Base-by-base conservation (phyloP, 208 protist species). In the Leishmania mexicana region DNA sequence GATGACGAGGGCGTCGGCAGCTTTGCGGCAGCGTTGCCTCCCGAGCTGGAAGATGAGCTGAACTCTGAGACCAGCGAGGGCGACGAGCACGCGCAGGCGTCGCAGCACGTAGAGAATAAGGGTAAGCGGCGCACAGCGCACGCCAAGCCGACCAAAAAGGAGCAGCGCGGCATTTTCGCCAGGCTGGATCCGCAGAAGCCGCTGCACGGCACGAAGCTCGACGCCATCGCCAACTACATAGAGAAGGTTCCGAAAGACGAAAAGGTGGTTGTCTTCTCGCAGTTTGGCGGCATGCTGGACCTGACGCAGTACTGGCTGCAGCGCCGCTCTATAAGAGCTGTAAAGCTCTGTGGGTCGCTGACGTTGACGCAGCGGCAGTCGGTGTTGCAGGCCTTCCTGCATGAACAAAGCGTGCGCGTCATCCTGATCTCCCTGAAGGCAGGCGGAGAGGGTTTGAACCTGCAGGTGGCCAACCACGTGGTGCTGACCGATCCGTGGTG, bases 401-500 rank as follows among this genome's bases (percentile, higher is more conserved):
- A 94, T 68, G 93, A 97, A 79, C 76, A 86, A n/a, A 92, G 82
- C 1, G 93, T 99, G 71, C 96, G 97, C 19, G 88, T 98, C 10
- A 99, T 99, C 78, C 85, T 99, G 31, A 95, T 99, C n/a, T 99
- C 96, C 24, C 99, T 99, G 4, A 98, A 99, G 73, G 99, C 99
- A 1, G 99, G 99, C 78, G 99, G 99, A 28, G 93, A 99, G 42
- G 99, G 99, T 82, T 98, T 99, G 78, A 99, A 99, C 84, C 83
- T 99, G 65, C 97, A 99, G 75, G 96, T 99, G 10, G 99, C 99
- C 45, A 99, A 99, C 89, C 96, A 98, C 47, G 99, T 99, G 54
- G 96, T 99, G 74, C 86, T 99, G n/a, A 99, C 96, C 80, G 99
- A 99, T 86, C 95, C 90, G 53, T 99, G 99, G 92, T 99, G 98